Conservation (phyloP, 2,329 filamentous ascomycete species). For the Polychaeton citri region DNA sequence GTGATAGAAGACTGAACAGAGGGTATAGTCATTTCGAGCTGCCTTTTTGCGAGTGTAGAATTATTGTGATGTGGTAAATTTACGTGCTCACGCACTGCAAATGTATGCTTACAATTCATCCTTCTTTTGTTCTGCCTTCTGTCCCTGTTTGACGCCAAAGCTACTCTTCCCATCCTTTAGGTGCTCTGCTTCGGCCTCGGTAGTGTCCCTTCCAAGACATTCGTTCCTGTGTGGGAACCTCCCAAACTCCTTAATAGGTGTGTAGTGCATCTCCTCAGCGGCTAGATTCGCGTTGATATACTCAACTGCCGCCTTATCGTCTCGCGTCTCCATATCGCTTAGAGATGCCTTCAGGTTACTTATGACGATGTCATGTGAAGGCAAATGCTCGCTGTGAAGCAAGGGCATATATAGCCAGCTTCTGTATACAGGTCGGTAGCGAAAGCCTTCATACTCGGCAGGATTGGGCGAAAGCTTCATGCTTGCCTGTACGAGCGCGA, state of each 20-base stretch:
- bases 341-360: conserved; percentile 20
- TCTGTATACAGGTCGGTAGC: conserved; percentile 22
- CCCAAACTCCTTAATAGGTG: conserved; percentile 41
- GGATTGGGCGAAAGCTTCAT: conserved; percentile 4
- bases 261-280: conserved; percentile 34
- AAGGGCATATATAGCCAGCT: conserved; percentile 49
- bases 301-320: conserved; percentile 17
- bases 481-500: conserved; percentile 26
- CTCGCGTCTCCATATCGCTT: conserved; percentile 20
- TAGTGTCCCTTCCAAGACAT: conserved; percentile 35
- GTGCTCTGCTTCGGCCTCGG: conserved; percentile 38
- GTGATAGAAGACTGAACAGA: too few relatives aligned
- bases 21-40: too few relatives aligned
- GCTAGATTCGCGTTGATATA: conserved; percentile 19
- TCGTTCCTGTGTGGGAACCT: conserved; percentile 47
- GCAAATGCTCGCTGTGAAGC: conserved; percentile 43
- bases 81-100: too few relatives aligned
- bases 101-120: too few relatives aligned
- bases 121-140: conserved; percentile 4
- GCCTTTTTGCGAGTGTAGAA: too few relatives aligned
- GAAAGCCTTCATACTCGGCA: conserved; percentile 3
- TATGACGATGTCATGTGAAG: conserved; percentile 29
- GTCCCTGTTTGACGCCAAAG: conserved; percentile 24
- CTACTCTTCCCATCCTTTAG: conserved; percentile 29
- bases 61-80: too few relatives aligned